Evolutionary conservation across 2,329 filamentous ascomycete species (phyloP), one percentile per base, ranked within the genome.

Genomic region (Paecilomyces sp.): DNA sequence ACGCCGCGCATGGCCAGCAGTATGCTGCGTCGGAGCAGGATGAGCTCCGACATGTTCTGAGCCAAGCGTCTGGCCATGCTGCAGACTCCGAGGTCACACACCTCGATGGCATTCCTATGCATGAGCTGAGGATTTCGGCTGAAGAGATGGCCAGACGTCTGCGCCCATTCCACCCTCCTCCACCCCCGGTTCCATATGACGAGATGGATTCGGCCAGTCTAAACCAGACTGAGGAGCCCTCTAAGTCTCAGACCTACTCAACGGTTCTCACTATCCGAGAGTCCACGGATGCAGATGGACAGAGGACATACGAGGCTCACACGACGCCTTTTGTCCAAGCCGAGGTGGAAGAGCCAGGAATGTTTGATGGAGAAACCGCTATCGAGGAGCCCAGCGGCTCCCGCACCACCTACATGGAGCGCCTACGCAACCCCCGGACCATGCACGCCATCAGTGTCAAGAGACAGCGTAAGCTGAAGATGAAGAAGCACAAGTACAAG

Each of bases 401-500:
- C 15, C 67, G 66, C 53, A 66, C 64, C 61, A 72, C 69, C 55
- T 92, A 92, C 72, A 79, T 91, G 30, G 85, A 89, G 72, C 87
- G 89, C 65, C 85, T 90, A 80, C 83, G 85, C 56, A 66, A 74
- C 60, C 76, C 79, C 64, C 67, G 68, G 66, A 69, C 74, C 74
- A 92, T 96, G 88, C 79, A 88, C 62, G 85, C 91, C 64, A 91
- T 99, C 73, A 96, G 91, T 72, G 93, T 97, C 67, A 92, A 88
- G 82, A 85, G 94, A 76, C 91, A 96, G 78, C 83, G 92, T 72
- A 95, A 94, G 80, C 80, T 97, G 72, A 96, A 92, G 86, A 99
- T 99, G 92, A 99, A 99, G 90, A 99, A 97, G 86, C 93, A 97
- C 85, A 99, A 99, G 87, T 96, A 96, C 79, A 97, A 97, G 92